Base-by-base conservation (phyloP, 345 rosid genomes). In the Theobroma cacao region DNA sequence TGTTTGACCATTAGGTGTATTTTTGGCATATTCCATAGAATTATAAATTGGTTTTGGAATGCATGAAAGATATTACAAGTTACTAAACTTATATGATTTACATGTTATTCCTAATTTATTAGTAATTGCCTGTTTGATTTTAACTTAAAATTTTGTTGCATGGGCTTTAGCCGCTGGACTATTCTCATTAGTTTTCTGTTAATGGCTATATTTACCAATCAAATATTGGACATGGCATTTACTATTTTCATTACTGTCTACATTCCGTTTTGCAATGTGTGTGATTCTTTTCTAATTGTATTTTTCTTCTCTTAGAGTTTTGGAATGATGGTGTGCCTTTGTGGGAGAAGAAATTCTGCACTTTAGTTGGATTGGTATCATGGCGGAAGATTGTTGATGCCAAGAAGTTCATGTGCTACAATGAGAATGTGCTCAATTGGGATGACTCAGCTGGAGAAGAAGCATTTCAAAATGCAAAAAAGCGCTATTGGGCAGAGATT, bases 291-390 rank as follows among this genome's bases (percentile, higher is more conserved):
- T 14, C 17, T 36, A 14, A 26, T 63, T 18, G 26, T 43, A n/a
- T 78, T 62, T 20, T 58, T n/a, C 58, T 56, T 55, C 9, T 28
- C 17, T 7, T 40, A 82, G 85, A 78, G 67, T 71, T 53, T 75
- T 22, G 20, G 1, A 58, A 82, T 14, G 82, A 82, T 79, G 82
- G 82, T 79, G 87, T 86, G 60, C 91, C 91, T 3, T 67, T 75
- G 0, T 86, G 91, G 90, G 91, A 86, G 79, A 88, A 85, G 79
- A 85, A 86, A 6, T 88, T 85, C 77, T 88, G 91, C 75, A 47
- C 84, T 68, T 69, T 74, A 48, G 60, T 88, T 53, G 91, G 89
- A 34, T 75, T 56, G 30, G 67, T 85, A 30, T 82, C 89, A 28
- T 88, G 91, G 91, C 45, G 77, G 81, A 88, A 80, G 87, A 74